Base-by-base conservation (phyloP, 129 eudicot genomes). In the Saussurea involucrata region DNA sequence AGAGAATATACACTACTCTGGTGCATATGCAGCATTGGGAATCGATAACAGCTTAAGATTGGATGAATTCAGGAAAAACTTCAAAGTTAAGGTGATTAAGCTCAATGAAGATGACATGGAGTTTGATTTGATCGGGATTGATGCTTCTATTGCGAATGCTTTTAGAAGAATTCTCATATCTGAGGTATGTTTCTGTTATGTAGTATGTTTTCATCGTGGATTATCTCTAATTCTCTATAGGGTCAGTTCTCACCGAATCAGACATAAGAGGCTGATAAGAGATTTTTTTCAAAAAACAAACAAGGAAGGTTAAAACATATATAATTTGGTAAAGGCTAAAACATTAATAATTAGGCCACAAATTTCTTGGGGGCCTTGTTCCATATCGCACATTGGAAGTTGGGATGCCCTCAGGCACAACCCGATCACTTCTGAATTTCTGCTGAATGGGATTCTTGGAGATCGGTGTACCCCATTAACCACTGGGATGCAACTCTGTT, bases 71-170 rank as follows among this genome's bases (percentile, higher is more conserved):
- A 87, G 85, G 36, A 76, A 85, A 22, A 87, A 86, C 60, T 92
- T 95, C 32, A 82, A 58, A 83, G 91, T 95, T 8, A 87, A 87
- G 64, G 88, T 95, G 9, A 82, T 75, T 76, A 81, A 83, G 40
- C 92, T 92, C 17, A 57, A 66, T 0, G 86, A 89, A 69, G 96
- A 91, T 3, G 94, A 89, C 0, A 87, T 91, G 82, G 97, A 91
- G 83, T 91, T 95, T 73, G 98, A 95, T 81, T 83, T 95, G 94
- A 86, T 95, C 37, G 97, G 98, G 20, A 87, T 92, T 74, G 96
- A 95, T 83, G 88, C 97, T 33, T 85, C 97, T 0, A 68, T 95
- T 78, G 98, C 98, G 22, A 95, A 95, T 83, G 98, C 97, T 22
- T 95, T 91, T 60, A 83, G 98, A 8, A 68, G 98, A 20, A 95